A percentile compares a stretch with the other conserved stretches of the same genome.
Evolutionary conservation across 306 rosid genomes (phyloP).

Genomic region (Acacia crassicarpa): DNA sequence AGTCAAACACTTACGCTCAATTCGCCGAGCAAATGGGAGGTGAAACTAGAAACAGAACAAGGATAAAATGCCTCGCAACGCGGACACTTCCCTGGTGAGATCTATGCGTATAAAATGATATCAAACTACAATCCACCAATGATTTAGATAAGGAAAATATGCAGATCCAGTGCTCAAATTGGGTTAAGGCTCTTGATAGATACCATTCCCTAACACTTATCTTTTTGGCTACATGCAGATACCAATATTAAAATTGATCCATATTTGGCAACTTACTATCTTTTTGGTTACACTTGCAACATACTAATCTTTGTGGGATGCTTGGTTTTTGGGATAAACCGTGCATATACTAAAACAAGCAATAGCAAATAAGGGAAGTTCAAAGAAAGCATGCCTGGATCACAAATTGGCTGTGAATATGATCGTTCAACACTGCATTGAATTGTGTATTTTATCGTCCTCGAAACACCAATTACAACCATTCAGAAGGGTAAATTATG

Average conservation of each 20-base stretch:
- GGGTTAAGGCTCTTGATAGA: not conserved
- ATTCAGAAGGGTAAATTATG: not conserved
- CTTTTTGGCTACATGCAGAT: not conserved
- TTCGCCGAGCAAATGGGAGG: not conserved
- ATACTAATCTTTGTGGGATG: not conserved
- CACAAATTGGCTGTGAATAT: not conserved
- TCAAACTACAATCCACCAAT: not conserved
- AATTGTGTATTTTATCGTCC: not conserved
- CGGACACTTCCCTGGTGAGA: not conserved
- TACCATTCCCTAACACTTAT: not conserved
- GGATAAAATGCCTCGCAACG: not conserved
- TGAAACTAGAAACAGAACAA: not conserved
- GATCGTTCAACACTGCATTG: not conserved
- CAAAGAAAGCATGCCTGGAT: not conserved
- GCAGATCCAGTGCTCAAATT: not conserved
- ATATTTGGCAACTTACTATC: not conserved
- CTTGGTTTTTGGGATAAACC: not conserved
- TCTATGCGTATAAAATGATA: not conserved
- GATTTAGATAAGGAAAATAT: not conserved
- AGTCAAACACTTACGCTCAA: not conserved
- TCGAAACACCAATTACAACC: not conserved
- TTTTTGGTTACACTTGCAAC: not conserved
- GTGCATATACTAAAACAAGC: not conserved
- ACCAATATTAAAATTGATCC: not conserved
- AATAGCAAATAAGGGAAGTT: not conserved